Base-by-base conservation (phyloP, 345 rosid species). In the Limnanthes douglasii region DNA sequence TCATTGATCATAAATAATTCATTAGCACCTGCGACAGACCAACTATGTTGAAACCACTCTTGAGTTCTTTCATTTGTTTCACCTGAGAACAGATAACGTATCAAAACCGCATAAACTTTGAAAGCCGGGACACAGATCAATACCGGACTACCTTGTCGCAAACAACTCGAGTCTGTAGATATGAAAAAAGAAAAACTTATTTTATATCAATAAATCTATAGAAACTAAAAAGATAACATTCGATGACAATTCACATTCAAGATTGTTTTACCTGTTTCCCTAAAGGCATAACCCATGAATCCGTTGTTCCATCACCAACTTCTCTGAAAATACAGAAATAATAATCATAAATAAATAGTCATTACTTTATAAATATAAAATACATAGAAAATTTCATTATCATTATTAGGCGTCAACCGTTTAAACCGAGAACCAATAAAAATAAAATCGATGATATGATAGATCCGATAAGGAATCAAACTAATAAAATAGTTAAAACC, bases 271-370 rank as follows among this genome's bases (percentile, higher is more conserved):
- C 92, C 81, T 79, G 90, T 15, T 66, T 28, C 10, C 33, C 65
- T 2, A 88, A 72, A 53, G 95, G 74, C 88, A 71, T 67, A 60
- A 78, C 65, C 95, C 90, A 88, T 18, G 97, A 78, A 52, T 76
- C 95, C 68, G 65, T 50, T 18, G 63, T 43, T 50, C 95, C 97
- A 45, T 42, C 56, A 51, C 97, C 97, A 46, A 82, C 41, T 68
- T 86, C 97, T 51, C 95, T 78, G 58, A 48, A 59, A 10, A n/a
- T n/a, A n/a, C n/a, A n/a, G n/a, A n/a, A n/a, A n/a, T n/a, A n/a
- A n/a, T n/a, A n/a, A n/a, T n/a, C 26, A 37, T 38, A 19, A 38
- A 39, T 34, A 30, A 17, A 38, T 41, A 43, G 43, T 18, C 18
- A 4, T 41, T 33, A 11, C 15, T 11, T 11, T 8, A 34, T 31